Evolutionary conservation across 805 yeast genomes (phyloP), one percentile per base, ranked within the genome.

Genomic region (Pichia cabralensis): DNA sequence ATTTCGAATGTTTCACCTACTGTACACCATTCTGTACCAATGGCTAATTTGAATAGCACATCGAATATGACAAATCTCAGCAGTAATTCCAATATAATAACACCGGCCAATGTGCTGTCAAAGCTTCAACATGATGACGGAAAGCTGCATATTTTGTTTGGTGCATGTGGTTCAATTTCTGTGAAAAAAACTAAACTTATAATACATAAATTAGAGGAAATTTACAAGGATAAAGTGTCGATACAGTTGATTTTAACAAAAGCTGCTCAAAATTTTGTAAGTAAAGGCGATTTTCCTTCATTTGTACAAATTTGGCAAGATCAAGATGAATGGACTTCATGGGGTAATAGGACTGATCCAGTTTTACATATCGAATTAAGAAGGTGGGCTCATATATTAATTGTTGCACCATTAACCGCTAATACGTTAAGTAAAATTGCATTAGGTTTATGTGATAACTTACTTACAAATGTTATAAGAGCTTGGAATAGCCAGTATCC

Each of bases 401-500:
- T 72, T 22, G 69, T 72, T 20, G 73, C 75, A 36, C 78, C 78
- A 3, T 56, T 71, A 38, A 68, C 76, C 3, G 76, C 79, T 11
- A 72, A 72, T 47, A 70, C 79, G 0, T 52, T 73, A 16, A 62
- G 76, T 16, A 73, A 73, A 46, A 69, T 73, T 18, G 64, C 77
- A 0, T 50, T 72, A 25, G 79, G 79, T 1, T 53, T 73, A 25
- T 72, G 78, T 47, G 79, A 73, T 45, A 73, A 73, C 46, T 58
- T 73, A 35, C 56, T 73, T 33, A 73, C 78, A 9, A 71, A 69
- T 47, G 78, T 73, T 26, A 62, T 73, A 9, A 53, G 79, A 33
- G 77, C 78, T 4, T 73, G 79, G 79, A 72, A 73, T 48, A 69
- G 76, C 0, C 63, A 70, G 10, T 69, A 67, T 44, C 78, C 79